Base-by-base conservation (phyloP, 2,329 filamentous ascomycete species). In the Madurella mycetomatis region DNA sequence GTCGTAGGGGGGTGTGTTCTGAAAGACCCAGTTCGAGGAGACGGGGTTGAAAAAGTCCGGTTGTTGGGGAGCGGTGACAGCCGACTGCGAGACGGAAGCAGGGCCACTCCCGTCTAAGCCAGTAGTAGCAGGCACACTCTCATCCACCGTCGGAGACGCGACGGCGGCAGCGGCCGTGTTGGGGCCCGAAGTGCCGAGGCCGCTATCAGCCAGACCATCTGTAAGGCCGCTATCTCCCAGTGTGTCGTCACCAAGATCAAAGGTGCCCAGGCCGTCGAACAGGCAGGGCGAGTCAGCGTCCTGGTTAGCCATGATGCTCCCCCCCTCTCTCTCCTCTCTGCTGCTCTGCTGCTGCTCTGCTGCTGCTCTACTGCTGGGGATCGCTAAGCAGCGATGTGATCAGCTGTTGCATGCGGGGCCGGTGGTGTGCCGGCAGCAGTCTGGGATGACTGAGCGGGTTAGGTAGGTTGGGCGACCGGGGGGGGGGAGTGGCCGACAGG, bases 21-120 rank as follows among this genome's bases (percentile, higher is more conserved):
- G 73, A 60, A 79, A 79, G 59, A 70, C 65, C 78, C 78, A 82
- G 67, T 67, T 71, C 58, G 75, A 66, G 51, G 73, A 63, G 60
- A 69, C 66, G 53, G 58, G 58, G 47, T 56, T 66, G 66, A 72
- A 72, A 55, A 70, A 66, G 48, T 55, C 41, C 41, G 54, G 51
- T 67, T 67, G 62, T 60, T 60, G 58, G 51, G 62, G 58, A 48
- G 49, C 53, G 51, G 54, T 45, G 61, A 58, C 56, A 57, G 51
- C 57, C 47, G 65, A 52, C 39, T 62, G 56, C 40, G 62, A 59
- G 31, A 42, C 41, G 25, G 58, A 58, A 30, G 57, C 41, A 49
- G 61, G 58, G 43, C 55, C 55, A 58, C 51, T 49, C 39, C 49
- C 42, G 52, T 54, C 45, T 41, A 41, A 12, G n/a, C 31, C 53